Evolutionary conservation across 2,329 filamentous ascomycete species (phyloP).

Genomic region (Aschersonia sp.): DNA sequence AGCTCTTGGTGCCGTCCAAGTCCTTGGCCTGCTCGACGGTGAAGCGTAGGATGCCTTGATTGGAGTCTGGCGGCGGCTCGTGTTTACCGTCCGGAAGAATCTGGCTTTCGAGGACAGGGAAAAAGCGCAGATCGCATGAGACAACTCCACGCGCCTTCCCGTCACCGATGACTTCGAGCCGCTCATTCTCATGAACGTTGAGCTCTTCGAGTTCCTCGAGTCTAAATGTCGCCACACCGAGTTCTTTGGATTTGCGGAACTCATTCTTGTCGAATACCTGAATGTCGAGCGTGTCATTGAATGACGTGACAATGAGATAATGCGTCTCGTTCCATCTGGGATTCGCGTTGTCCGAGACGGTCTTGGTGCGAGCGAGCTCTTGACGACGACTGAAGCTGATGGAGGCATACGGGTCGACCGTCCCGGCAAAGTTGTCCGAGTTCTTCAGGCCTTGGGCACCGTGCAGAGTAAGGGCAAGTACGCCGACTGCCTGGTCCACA

Average conservation of each 20-base stretch:
- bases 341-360: slow-evolving; percentile 67
- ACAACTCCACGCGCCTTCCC: slow-evolving; percentile 74
- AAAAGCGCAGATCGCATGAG: slow-evolving; percentile 78
- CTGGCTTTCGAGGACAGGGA: slow-evolving; percentile 69
- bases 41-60: slow-evolving; percentile 87
- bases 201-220: slow-evolving; percentile 71
- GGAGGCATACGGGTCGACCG: slow-evolving; percentile 77
- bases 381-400: slow-evolving; percentile 74
- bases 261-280: slow-evolving; percentile 89
- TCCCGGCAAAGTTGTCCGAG: slow-evolving; percentile 82
- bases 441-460: slow-evolving; percentile 90
- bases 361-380: slow-evolving; percentile 79
- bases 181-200: slow-evolving; percentile 67
- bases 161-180: slow-evolving; percentile 69
- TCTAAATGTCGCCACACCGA: slow-evolving; percentile 74
- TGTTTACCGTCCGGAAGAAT: slow-evolving; percentile 63
- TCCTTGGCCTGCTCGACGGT: slow-evolving; percentile 95
- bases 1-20: slow-evolving; percentile 78
- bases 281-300: slow-evolving; percentile 76
- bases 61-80: slow-evolving; percentile 73
- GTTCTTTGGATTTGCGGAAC: slow-evolving; percentile 88
- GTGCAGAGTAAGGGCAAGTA: slow-evolving; percentile 82
- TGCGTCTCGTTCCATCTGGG: slow-evolving; percentile 95
- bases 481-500: slow-evolving; percentile 90
- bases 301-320: slow-evolving; percentile 85